phyloP scores from a whole-genome alignment of 2,329 filamentous ascomycete species.

The Ceratocystiopsis sp. region DNA sequence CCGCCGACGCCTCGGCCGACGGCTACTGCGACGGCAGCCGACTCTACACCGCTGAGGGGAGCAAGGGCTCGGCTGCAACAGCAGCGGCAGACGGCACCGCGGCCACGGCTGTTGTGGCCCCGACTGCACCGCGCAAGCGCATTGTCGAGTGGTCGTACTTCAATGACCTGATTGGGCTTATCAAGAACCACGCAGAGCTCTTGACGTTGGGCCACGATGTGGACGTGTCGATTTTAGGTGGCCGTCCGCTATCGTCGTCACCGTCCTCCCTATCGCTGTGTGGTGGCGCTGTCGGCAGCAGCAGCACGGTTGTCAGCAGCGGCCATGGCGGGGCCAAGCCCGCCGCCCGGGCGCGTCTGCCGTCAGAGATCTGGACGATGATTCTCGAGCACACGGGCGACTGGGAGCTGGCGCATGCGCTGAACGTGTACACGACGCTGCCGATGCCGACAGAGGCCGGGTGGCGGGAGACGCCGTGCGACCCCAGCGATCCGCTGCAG shows the following conservation, averaged over 20 bases:
- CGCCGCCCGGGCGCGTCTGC: conserved; percentile 34
- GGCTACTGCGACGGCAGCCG: conserved; percentile 16
- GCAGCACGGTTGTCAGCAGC: neutral
- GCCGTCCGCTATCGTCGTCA: neutral
- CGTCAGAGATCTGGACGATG: conserved; percentile 77
- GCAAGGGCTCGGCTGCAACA: conserved; percentile 8
- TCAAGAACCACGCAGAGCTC: conserved; percentile 62
- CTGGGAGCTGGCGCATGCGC: conserved; percentile 74
- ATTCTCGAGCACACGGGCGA: conserved; percentile 73
- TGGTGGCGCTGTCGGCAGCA: neutral
- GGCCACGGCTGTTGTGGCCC: conserved; percentile 2
- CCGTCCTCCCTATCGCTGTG: no score
- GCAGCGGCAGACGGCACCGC: neutral
- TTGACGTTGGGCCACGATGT: conserved; percentile 58
- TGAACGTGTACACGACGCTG: conserved; percentile 67
- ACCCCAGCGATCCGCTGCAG: conserved; percentile 46
- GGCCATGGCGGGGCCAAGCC: conserved; percentile 6
- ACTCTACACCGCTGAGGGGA: neutral
- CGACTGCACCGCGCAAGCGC: conserved; percentile 21
- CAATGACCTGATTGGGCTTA: conserved; percentile 54
- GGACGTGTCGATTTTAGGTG: conserved; percentile 27
- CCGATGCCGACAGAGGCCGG: conserved; percentile 43
- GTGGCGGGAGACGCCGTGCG: conserved; percentile 46
- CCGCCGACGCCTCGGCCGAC: neutral
- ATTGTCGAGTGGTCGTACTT: conserved; percentile 45